Percentiles rank a stretch among this genome's conserved stretches.
Evolutionary conservation across 257 asterid genomes (phyloP).

Genomic region (Hygrophila difformis): DNA sequence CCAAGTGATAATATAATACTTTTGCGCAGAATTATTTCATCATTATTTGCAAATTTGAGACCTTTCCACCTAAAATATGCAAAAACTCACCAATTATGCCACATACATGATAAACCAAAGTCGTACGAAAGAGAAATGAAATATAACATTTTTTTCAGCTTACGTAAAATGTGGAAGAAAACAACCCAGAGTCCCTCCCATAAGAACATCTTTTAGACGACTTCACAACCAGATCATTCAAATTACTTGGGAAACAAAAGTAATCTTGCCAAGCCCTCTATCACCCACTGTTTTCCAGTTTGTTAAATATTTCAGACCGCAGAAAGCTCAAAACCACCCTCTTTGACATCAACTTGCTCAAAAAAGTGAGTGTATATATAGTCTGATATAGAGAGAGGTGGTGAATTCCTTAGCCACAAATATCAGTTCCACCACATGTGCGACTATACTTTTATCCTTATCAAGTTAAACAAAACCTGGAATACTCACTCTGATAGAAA

Average conservation of each 20-base stretch:
- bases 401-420: constrained; percentile 14
- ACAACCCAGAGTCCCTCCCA: too few relatives aligned
- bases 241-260: too few relatives aligned
- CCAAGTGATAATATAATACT: not conserved
- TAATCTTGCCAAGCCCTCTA: not conserved
- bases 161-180: too few relatives aligned
- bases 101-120: not conserved
- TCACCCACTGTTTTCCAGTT: not conserved
- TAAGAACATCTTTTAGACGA: too few relatives aligned
- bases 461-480: constrained; percentile 1
- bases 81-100: too few relatives aligned
- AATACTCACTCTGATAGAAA: constrained; percentile 73
- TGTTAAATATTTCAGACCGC: not conserved
- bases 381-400: constrained; percentile 4
- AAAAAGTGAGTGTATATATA: too few relatives aligned
- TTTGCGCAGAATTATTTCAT: not conserved
- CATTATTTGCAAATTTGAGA: too few relatives aligned
- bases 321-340: not conserved
- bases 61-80: too few relatives aligned
- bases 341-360: not conserved
- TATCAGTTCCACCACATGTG: not conserved
- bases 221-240: too few relatives aligned
- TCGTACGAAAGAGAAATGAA: too few relatives aligned
- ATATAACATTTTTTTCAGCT: not conserved
- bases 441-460: too few relatives aligned